Conservation (phyloP, 169 alveolate species). For the Plasmodium adleri region DNA sequence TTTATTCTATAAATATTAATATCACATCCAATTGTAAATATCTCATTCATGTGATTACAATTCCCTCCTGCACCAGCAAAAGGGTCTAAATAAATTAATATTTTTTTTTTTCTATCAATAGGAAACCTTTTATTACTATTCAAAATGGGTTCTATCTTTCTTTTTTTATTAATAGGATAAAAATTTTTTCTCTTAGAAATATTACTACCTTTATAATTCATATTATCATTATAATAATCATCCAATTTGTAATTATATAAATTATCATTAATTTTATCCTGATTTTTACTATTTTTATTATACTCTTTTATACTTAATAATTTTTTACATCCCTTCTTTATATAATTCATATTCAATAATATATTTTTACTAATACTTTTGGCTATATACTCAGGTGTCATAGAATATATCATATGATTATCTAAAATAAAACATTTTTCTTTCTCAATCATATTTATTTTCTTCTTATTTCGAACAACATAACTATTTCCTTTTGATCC, state of each 20-base stretch:
- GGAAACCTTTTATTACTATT: neutral
- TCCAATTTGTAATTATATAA: too few relatives aligned
- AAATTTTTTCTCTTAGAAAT: neutral
- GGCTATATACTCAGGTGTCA: conserved; percentile 60
- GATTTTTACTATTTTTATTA: too few relatives aligned
- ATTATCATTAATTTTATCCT: too few relatives aligned
- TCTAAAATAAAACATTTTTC: conserved; percentile 49
- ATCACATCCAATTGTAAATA: conserved; percentile 50
- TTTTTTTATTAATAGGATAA: neutral
- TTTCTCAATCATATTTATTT: conserved; percentile 5
- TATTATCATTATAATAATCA: neutral
- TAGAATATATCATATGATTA: conserved; percentile 63
- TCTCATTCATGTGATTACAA: conserved; percentile 9
- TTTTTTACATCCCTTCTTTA: neutral
- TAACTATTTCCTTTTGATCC: neutral
- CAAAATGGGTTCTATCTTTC: neutral
- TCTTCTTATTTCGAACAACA: conserved; percentile 20
- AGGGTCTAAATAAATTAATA: conserved; percentile 48
- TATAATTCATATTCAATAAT: neutral
- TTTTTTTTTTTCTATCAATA: conserved; percentile 1
- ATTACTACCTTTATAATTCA: neutral
- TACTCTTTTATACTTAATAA: too few relatives aligned
- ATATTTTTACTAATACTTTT: conserved; percentile 24
- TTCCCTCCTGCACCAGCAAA: conserved; percentile 71
- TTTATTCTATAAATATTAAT: conserved; percentile 15